These are phyloP conservation scores for Leishmania turanica DNA, from an alignment of 208 protist genomes.

Conservation along the genomic window DNA sequence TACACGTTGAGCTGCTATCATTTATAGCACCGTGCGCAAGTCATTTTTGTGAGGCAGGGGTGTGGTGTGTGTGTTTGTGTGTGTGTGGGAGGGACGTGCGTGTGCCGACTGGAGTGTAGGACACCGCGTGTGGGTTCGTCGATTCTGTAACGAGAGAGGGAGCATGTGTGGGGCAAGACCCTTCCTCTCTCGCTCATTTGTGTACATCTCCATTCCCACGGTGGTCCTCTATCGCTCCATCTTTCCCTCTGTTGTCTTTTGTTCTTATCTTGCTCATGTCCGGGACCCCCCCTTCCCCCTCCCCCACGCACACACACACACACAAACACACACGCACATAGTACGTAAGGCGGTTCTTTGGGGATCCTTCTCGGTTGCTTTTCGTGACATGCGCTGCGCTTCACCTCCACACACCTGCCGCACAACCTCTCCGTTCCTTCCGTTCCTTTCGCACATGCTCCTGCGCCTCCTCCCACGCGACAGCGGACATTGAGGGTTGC, in stretches of 20 bases:
- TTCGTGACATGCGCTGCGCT: neutral
- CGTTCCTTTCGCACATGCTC: conserved; percentile 10
- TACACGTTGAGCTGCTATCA: neutral
- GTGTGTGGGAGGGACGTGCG: neutral
- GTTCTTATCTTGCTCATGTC: neutral
- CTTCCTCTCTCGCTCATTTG: conserved; percentile 6
- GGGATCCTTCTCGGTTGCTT: neutral
- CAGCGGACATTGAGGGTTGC: neutral
- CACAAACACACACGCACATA: neutral
- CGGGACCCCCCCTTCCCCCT: neutral
- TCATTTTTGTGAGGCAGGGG: neutral
- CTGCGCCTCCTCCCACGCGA: neutral
- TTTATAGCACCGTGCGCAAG: neutral
- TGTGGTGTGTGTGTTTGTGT: neutral
- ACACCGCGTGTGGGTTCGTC: neutral
- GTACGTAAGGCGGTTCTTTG: neutral
- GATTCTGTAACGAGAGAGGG: neutral
- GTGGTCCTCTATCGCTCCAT: conserved; percentile 6
- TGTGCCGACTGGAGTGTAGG: neutral
- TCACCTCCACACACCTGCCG: neutral
- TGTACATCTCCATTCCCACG: neutral
- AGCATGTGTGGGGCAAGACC: neutral
- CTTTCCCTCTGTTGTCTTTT: conserved; percentile 10
- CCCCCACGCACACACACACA: no score
- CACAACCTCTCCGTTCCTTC: conserved; percentile 18